Evolutionary conservation across 495 filamentous ascomycete species (phyloP).

Genomic region (Beverwykella pulmonaria): DNA sequence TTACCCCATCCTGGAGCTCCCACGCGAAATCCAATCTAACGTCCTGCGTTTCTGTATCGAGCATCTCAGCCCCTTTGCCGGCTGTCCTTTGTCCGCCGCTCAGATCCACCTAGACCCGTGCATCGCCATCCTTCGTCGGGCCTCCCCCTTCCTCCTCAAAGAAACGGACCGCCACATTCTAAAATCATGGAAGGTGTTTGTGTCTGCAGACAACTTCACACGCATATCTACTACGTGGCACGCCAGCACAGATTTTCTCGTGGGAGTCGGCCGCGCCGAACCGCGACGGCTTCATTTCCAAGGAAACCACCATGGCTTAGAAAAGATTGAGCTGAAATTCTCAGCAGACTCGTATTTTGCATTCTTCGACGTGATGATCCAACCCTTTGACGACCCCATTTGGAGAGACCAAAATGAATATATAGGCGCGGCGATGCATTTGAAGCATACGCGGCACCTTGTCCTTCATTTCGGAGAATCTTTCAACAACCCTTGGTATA

Average conservation of each 20-base stretch:
- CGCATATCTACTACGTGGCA: background rate
- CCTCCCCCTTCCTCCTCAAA: background rate
- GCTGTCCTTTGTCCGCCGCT: background rate
- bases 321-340: constrained; percentile 12
- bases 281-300: background rate
- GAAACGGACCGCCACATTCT: background rate
- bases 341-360: constrained; percentile 1
- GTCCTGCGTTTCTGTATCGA: background rate
- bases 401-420: background rate
- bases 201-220: background rate
- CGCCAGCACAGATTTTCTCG: too few relatives aligned
- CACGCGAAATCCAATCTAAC: background rate
- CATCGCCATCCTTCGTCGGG: background rate
- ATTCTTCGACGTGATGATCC: constrained; percentile 15
- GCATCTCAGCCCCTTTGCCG: background rate
- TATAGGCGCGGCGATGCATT: background rate
- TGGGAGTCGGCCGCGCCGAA: background rate
- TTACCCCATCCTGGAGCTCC: background rate
- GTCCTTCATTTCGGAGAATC: background rate
- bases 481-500: background rate
- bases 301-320: background rate
- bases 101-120: too few relatives aligned
- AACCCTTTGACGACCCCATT: constrained; percentile 6
- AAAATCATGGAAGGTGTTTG: background rate
- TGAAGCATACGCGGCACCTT: background rate